Conservation (phyloP, 345 rosid species). For the Hypericum perforatum region DNA sequence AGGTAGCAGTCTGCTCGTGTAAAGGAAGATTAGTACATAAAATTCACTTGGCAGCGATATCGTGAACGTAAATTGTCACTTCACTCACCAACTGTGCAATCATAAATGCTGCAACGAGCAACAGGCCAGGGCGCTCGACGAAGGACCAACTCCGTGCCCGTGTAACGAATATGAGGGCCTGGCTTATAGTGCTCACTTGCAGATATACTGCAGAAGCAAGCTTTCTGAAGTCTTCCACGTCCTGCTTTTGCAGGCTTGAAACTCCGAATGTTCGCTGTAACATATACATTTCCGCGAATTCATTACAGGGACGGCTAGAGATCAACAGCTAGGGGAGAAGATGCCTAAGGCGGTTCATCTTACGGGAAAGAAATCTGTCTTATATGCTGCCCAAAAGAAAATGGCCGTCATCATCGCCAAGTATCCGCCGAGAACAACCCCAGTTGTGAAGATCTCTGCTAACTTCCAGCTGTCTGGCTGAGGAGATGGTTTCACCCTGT, state of each 20-base stretch:
- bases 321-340: background rate
- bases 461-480: conserved; percentile 55
- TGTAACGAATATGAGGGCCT: conserved; percentile 60
- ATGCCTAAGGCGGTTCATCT: conserved; percentile 3
- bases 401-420: conserved; percentile 61
- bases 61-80: background rate
- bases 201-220: conserved; percentile 51
- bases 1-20: conserved; percentile 35
- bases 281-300: background rate
- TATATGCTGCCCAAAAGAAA: conserved; percentile 56
- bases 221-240: conserved; percentile 25
- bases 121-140: conserved; percentile 45
- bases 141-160: conserved; percentile 51
- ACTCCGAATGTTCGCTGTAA: conserved; percentile 43
- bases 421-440: conserved; percentile 49
- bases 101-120: conserved; percentile 34
- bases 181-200: conserved; percentile 59
- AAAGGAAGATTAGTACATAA: background rate
- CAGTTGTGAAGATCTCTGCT: conserved; percentile 48
- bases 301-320: background rate
- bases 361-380: conserved; percentile 46
- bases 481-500: conserved; percentile 56
- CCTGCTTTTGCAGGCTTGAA: conserved; percentile 33
- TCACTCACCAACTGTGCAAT: conserved; percentile 44
- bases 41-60: background rate